A percentile compares a stretch with the other conserved stretches of the same genome.
Conservation (phyloP, 352 stramenopile genomes). For the Phytophthora ramorum region DNA sequence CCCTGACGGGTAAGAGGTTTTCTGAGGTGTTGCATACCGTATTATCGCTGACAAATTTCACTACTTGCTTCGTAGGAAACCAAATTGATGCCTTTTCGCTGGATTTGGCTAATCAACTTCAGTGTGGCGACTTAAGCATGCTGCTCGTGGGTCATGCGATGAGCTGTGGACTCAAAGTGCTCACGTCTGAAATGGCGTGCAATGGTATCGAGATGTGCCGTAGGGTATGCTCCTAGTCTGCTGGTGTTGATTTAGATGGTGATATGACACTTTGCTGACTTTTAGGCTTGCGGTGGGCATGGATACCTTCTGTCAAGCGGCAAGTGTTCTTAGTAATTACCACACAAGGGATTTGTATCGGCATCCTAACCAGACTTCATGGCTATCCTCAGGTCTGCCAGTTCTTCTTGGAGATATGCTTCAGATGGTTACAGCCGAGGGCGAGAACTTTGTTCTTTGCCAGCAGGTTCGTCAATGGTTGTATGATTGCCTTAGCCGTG, state of each 20-base stretch:
- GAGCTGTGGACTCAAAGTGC: slow-evolving; percentile 72
- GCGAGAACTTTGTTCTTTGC: slow-evolving; percentile 96
- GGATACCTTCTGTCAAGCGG: slow-evolving; percentile 92
- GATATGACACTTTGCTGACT: slow-evolving; percentile 21
- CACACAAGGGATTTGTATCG: neutral
- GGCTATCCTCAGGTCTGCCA: slow-evolving; percentile 23
- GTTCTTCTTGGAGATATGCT: slow-evolving; percentile 92
- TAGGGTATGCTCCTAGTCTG: slow-evolving; percentile 33
- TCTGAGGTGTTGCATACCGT: neutral
- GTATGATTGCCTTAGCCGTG: neutral
- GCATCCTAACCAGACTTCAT: neutral
- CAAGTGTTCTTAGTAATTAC: slow-evolving; percentile 5
- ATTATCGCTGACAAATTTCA: slow-evolving; percentile 3
- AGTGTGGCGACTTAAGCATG: slow-evolving; percentile 46
- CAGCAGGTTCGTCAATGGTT: slow-evolving; percentile 72
- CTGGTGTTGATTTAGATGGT: neutral
- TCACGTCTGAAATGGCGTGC: slow-evolving; percentile 57
- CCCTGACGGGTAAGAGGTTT: slow-evolving; percentile 46
- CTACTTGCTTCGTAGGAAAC: slow-evolving; percentile 37
- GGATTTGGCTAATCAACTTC: slow-evolving; percentile 51
- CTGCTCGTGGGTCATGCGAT: slow-evolving; percentile 64
- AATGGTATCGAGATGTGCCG: slow-evolving; percentile 59
- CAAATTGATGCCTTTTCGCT: slow-evolving; percentile 58
- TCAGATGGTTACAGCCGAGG: slow-evolving; percentile 96
- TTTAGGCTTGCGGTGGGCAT: slow-evolving; percentile 93